Evolutionary conservation across 1,139 yeast genomes (phyloP).

Genomic region (Saccharomyces hybrid): DNA sequence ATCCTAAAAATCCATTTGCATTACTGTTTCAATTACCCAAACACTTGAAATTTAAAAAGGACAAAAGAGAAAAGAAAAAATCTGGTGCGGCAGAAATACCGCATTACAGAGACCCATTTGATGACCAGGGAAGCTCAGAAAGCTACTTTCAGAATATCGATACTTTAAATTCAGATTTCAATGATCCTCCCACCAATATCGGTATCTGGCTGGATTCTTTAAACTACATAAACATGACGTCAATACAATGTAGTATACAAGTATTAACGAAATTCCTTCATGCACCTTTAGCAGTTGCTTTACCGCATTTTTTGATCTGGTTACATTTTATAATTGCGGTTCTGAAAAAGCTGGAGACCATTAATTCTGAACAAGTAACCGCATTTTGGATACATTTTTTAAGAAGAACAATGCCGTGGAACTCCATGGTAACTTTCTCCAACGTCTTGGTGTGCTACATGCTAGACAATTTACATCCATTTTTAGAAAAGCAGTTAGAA

Average conservation of each 20-base stretch:
- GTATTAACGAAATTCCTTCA: conserved; percentile 56
- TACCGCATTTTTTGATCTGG: conserved; percentile 67
- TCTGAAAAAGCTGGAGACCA: conserved; percentile 55
- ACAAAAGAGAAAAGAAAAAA: conserved; percentile 58
- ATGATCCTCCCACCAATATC: conserved; percentile 18
- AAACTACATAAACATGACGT: conserved; percentile 52
- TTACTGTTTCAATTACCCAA: conserved; percentile 62
- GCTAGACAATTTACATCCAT: conserved; percentile 20
- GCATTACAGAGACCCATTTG: background rate
- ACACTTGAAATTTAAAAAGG: conserved; percentile 60
- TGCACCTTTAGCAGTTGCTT: conserved; percentile 64
- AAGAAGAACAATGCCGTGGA: conserved; percentile 58
- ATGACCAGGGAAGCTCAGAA: conserved; percentile 37
- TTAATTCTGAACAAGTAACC: conserved; percentile 23
- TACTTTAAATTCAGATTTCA: conserved; percentile 12
- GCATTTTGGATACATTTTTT: conserved; percentile 44
- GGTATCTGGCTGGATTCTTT: conserved; percentile 54
- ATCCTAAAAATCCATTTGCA: conserved; percentile 66
- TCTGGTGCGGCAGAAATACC: conserved; percentile 26
- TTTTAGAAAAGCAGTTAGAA: conserved; percentile 19
- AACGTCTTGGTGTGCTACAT: no score
- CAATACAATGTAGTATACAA: conserved; percentile 56
- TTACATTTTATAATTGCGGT: conserved; percentile 56
- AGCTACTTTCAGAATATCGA: conserved; percentile 27
- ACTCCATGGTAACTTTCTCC: conserved; percentile 43